Base-by-base conservation (phyloP, 257 asterid genomes). In the Parsonsia alboflavescens region DNA sequence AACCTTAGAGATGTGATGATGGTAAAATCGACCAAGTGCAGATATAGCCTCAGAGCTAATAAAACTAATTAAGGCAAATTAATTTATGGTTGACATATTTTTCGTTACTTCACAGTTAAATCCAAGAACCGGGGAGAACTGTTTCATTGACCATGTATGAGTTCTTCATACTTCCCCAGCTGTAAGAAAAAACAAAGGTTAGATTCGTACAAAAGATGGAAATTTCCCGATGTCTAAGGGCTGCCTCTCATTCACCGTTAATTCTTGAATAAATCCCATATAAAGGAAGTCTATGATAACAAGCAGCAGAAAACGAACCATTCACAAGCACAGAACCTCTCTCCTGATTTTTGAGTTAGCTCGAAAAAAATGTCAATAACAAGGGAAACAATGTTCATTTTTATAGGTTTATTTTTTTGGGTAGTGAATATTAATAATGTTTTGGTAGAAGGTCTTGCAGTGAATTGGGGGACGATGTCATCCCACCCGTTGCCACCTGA, bases 381-480 rank as follows among this genome's bases (percentile, higher is more conserved):
- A 17, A 76, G 74, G 79, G 68, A n/a, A 28, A 68, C 30, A 48
- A 1, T 39, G 22, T 16, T 33, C 10, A 1, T 26, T 19, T 28
- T 4, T 12, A 49, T 33, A 19, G 68, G 50, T 45, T 33, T 75
- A 3, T 12, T 70, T 4, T 22, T 69, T 17, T 71, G 49, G 52
- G 15, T 61, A 16, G n/a, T n/a, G n/a, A n/a, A n/a, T n/a, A 7
- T 26, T 46, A 52, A 41, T 24, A 58, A 58, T 76, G 71, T 41
- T 9, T 63, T 28, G 16, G 85, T 75, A 10, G 81, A 82, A 61
- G 81, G 83, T 46, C 72, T 82, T 33, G 85, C 83, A 17, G 83
- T 82, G 72, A 82, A 82, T 33, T 82, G 85, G 85, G 85, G 85
- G 11, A 80, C 81, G 8, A 48, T 72, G 52, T 5, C 85, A 68